phyloP scores from a whole-genome alignment of 129 eudicot genomes.

The Ambrosia artemisiifolia region DNA sequence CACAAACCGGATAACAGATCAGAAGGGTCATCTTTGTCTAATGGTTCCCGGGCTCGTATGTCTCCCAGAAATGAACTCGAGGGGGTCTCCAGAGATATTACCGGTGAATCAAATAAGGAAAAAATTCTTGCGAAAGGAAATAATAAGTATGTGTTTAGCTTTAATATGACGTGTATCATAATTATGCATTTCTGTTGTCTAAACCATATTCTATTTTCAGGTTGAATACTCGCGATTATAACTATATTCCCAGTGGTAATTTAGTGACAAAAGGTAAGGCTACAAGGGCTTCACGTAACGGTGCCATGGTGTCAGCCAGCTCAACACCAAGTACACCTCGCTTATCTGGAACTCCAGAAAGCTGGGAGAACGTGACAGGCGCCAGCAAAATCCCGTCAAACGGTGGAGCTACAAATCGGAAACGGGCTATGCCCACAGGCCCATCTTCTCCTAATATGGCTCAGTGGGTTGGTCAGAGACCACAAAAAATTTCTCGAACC shows the following conservation, averaged over 20 bases:
- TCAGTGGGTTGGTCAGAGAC: conserved; percentile 94
- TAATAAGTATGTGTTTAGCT: conserved; percentile 50
- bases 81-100: conserved; percentile 51
- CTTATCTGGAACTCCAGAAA: conserved; percentile 53
- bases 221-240: conserved; percentile 61
- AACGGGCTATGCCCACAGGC: conserved; percentile 59
- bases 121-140: conserved; percentile 49
- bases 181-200: conserved; percentile 9
- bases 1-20: conserved; percentile 60
- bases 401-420: conserved; percentile 51
- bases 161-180: background rate
- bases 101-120: conserved; percentile 64
- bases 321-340: conserved; percentile 55
- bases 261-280: conserved; percentile 76
- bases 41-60: conserved; percentile 47
- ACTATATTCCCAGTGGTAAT: conserved; percentile 41
- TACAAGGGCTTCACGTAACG: conserved; percentile 62
- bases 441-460: conserved; percentile 78
- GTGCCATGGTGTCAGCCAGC: conserved; percentile 48
- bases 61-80: conserved; percentile 65
- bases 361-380: conserved; percentile 58
- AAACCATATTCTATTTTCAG: conserved; percentile 29
- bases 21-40: conserved; percentile 54
- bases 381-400: conserved; percentile 45
- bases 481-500: conserved; percentile 79